phyloP scores from a whole-genome alignment of 1,284 basidiomycete species.

The Malassezia globosa region DNA sequence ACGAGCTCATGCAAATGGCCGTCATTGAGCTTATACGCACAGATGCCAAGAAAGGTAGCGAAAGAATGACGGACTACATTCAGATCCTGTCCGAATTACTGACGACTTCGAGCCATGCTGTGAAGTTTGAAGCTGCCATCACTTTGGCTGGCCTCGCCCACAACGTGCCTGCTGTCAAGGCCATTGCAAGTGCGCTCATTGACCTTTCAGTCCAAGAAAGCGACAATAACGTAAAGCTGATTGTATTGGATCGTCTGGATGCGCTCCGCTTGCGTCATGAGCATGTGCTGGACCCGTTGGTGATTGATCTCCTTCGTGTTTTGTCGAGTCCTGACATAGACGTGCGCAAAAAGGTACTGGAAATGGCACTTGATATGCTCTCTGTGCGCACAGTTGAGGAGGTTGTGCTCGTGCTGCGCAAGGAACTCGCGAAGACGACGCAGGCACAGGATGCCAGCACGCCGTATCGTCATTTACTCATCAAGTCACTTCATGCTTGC shows the following conservation, averaged over 20 bases:
- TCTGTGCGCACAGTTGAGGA: conserved; percentile 95
- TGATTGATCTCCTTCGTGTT: conserved; percentile 91
- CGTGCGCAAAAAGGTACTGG: conserved; percentile 82
- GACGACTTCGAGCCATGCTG: conserved; percentile 77
- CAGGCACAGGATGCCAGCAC: conserved; percentile 53
- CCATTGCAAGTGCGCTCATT: conserved; percentile 78
- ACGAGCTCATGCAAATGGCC: conserved; percentile 89
- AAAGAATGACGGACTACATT: conserved; percentile 62
- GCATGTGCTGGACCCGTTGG: conserved; percentile 77
- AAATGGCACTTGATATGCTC: conserved; percentile 83
- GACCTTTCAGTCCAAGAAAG: conserved; percentile 86
- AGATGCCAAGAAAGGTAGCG: conserved; percentile 71
- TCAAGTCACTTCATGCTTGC: conserved; percentile 92
- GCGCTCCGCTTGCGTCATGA: conserved; percentile 73
- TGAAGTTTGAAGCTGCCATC: conserved; percentile 95
- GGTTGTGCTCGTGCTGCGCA: conserved; percentile 90
- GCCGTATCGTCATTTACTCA: conserved; percentile 90
- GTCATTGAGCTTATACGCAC: conserved; percentile 87
- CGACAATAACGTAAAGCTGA: conserved; percentile 98
- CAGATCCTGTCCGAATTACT: conserved; percentile 89
- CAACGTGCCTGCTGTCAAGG: conserved; percentile 91
- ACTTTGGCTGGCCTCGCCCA: conserved; percentile 89
- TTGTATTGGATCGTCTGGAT: conserved; percentile 87
- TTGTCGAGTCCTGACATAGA: conserved; percentile 89
- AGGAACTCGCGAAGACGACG: conserved; percentile 73